Evolutionary conservation across 2,329 filamentous ascomycete genomes (phyloP).

Genomic region (Westerdykella ornata): DNA sequence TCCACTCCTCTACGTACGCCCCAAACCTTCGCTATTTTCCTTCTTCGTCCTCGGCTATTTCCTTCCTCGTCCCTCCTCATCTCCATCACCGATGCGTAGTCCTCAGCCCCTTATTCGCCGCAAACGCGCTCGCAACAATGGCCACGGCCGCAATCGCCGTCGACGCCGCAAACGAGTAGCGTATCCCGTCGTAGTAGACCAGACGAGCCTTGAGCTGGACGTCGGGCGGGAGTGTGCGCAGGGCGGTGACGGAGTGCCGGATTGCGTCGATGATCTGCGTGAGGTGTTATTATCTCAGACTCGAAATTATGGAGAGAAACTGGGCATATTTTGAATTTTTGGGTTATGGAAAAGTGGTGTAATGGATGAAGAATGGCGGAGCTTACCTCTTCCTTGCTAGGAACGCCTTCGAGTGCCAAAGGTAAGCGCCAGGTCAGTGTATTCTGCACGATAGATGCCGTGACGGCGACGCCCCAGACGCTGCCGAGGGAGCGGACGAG

Average conservation of each 20-base stretch:
- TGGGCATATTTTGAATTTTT: neutral
- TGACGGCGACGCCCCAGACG: slow-evolving; percentile 59
- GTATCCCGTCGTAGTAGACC: slow-evolving; percentile 56
- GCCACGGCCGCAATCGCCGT: slow-evolving; percentile 48
- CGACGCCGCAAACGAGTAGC: slow-evolving; percentile 51
- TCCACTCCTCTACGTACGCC: too few relatives aligned
- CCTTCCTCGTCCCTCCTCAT: too few relatives aligned
- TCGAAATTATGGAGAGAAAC: neutral
- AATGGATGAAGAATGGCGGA: neutral
- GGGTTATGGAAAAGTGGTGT: neutral
- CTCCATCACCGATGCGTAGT: slow-evolving; percentile 5
- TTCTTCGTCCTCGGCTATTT: too few relatives aligned
- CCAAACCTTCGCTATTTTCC: too few relatives aligned
- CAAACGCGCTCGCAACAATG: slow-evolving; percentile 44
- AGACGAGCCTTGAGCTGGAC: slow-evolving; percentile 51
- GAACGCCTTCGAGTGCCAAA: slow-evolving; percentile 48
- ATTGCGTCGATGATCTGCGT: slow-evolving; percentile 52
- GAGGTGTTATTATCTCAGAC: neutral
- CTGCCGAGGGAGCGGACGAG: slow-evolving; percentile 57
- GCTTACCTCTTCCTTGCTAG: slow-evolving; percentile 54
- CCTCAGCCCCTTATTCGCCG: slow-evolving; percentile 11
- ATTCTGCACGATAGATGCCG: slow-evolving; percentile 58
- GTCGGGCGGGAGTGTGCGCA: slow-evolving; percentile 51
- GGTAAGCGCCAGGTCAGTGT: slow-evolving; percentile 51
- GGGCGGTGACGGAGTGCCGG: slow-evolving; percentile 53